A percentile compares a stretch with the other conserved stretches of the same genome.
Conservation (phyloP, 139 green algal species). For the Parachlorella kessleri region DNA sequence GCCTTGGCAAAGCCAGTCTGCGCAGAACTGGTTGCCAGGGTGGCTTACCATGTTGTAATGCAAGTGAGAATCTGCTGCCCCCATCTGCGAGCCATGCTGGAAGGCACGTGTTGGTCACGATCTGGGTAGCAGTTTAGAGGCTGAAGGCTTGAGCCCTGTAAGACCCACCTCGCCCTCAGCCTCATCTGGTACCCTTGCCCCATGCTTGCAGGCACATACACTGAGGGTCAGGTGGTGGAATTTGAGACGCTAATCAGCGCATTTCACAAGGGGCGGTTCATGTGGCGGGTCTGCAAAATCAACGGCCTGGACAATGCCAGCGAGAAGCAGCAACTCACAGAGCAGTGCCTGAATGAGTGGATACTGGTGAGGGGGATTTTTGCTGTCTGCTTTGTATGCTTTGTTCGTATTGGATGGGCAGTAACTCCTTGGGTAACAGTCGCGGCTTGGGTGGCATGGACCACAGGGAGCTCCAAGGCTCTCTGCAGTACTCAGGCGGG, state of each 20-base stretch:
- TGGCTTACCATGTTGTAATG: neutral
- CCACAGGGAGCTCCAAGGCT: too few relatives aligned
- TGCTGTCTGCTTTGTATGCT: too few relatives aligned
- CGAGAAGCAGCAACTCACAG: conserved; percentile 33
- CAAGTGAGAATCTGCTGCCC: neutral
- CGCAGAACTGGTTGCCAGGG: too few relatives aligned
- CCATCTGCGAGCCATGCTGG: neutral
- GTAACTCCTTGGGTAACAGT: too few relatives aligned
- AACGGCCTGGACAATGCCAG: conserved; percentile 1
- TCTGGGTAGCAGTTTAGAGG: too few relatives aligned
- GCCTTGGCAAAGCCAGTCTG: too few relatives aligned
- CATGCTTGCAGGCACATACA: conserved; percentile 9
- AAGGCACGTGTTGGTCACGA: neutral
- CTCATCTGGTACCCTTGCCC: neutral
- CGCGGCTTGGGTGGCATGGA: too few relatives aligned
- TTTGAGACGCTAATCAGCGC: conserved; percentile 38
- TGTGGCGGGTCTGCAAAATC: conserved; percentile 36
- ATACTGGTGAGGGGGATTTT: conserved; percentile 11
- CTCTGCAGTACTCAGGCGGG: too few relatives aligned
- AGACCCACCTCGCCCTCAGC: too few relatives aligned
- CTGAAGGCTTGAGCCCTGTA: too few relatives aligned
- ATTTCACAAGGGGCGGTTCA: conserved; percentile 50
- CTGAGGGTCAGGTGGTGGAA: conserved; percentile 27
- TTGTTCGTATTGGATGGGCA: too few relatives aligned
- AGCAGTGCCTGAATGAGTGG: conserved; percentile 29